Percentiles rank a stretch among this genome's conserved stretches.
These are phyloP conservation scores for Linum tenue DNA, from an alignment of 345 rosid genomes.

Conservation along the genomic window DNA sequence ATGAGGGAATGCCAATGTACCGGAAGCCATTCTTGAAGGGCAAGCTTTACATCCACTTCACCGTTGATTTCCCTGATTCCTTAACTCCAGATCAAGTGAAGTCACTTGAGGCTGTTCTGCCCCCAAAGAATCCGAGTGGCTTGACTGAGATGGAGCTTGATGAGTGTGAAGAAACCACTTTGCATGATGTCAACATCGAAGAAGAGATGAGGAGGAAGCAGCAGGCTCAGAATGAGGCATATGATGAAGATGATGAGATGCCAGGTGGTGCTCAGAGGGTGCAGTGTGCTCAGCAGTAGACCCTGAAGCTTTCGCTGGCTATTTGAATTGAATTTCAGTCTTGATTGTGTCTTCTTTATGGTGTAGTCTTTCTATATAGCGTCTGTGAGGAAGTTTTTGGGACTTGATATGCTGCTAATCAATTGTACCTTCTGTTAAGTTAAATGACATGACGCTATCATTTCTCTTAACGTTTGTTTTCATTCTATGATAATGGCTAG, in stretches of 20 bases:
- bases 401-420: not conserved
- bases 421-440: not conserved
- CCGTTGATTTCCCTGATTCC: slow-evolving; percentile 80
- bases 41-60: slow-evolving; percentile 76
- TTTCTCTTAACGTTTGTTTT: too few species aligned
- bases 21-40: slow-evolving; percentile 86
- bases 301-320: not conserved
- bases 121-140: slow-evolving; percentile 33
- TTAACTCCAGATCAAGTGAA: slow-evolving; percentile 53
- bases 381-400: not conserved
- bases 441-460: not conserved
- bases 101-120: slow-evolving; percentile 59
- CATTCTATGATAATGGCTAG: too few species aligned
- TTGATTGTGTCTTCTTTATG: not conserved
- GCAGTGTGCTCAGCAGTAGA: slow-evolving; percentile 53
- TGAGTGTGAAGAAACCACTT: slow-evolving; percentile 80
- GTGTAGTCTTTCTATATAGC: not conserved
- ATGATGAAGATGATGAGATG: slow-evolving; percentile 48
- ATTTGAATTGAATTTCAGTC: not conserved
- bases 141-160: slow-evolving; percentile 77
- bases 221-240: slow-evolving; percentile 27
- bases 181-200: slow-evolving; percentile 77
- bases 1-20: slow-evolving; percentile 84
- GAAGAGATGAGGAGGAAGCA: slow-evolving; percentile 86
- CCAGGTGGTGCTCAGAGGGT: slow-evolving; percentile 49